Evolutionary conservation across 1,284 basidiomycete genomes (phyloP).

Genomic region (Coniferiporia weirii): DNA sequence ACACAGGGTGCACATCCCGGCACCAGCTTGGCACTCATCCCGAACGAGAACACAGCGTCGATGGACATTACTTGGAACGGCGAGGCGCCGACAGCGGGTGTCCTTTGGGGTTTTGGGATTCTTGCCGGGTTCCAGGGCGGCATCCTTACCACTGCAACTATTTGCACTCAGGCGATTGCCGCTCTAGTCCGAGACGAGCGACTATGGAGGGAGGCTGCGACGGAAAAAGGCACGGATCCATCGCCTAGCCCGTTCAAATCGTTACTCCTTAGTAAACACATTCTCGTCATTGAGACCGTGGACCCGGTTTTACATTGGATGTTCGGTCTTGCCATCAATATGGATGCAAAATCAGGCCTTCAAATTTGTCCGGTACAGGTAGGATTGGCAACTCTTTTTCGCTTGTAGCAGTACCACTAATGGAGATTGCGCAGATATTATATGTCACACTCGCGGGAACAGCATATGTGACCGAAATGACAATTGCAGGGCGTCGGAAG

Average conservation of each 20-base stretch:
- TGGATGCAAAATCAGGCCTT: constrained; percentile 11
- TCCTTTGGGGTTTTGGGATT: constrained; percentile 15
- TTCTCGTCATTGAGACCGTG: constrained; percentile 1
- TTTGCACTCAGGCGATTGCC: constrained; percentile 3
- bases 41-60: not conserved
- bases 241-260: constrained; percentile 3
- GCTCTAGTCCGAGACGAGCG: constrained; percentile 10
- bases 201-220: constrained; percentile 8
- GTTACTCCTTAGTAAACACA: constrained; percentile 4
- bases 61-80: constrained; percentile 13
- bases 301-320: constrained; percentile 19
- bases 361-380: not conserved
- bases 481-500: not conserved
- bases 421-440: not conserved
- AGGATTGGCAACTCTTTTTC: constrained; percentile 15
- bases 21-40: not conserved
- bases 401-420: not conserved
- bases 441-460: not conserved
- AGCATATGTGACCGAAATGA: not conserved
- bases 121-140: constrained; percentile 16
- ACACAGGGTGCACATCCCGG: constrained; percentile 8
- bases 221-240: constrained; percentile 10
- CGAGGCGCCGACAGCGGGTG: constrained; percentile 5
- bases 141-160: constrained; percentile 13
- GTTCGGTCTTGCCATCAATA: constrained; percentile 16